Evolutionary conservation across 352 stramenopile species (phyloP), one percentile per base, ranked within the genome.

Genomic region (Globisporangium cederbergense): DNA sequence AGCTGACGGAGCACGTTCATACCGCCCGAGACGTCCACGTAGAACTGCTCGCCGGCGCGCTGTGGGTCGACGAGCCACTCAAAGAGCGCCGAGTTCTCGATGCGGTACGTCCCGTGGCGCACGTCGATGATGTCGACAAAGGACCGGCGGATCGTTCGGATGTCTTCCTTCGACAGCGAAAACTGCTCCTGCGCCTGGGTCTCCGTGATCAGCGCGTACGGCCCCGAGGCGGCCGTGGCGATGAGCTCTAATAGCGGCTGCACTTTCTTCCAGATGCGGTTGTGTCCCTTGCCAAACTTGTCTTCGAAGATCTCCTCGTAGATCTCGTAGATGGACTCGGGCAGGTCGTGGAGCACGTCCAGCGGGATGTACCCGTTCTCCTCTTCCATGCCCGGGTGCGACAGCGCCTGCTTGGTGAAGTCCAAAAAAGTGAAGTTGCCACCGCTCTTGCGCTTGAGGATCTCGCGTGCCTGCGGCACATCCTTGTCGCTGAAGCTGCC

Each of bases 281-380:
- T 81, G 22, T 75, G 80, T 13, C 81, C 85, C 32, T 87, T 76
- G 32, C 87, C 87, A 56, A 93, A 95, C 70, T 95, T 95, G 65
- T 95, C 87, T 55, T 95, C 81, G 52, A 95, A 95, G 46, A 95
- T 93, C 66, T 92, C 81, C 2, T 78, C 76, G 60, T 89, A 93
- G 58, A 95, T 95, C 49, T 92, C 87, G 66, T 84, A 88, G 32
- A 95, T 67, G 16, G 83, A 86, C 68, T 93, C 76, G 2, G 87
- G 87, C 36, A 95, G 69, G 30, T 95, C 83, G 18, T 90, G 66
- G 5, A 93, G 71, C 9, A 93, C 76, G 10, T 76, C 77, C 2
- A 94, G 72, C 0, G 81, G 73, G 43, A 93, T 77, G 18, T 63
- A 64, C 1, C 74, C 79, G 14, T 64, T 66, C 3, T 58, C 60